phyloP scores from a whole-genome alignment of 805 yeast species.

The Lachancea dasiensis region DNA sequence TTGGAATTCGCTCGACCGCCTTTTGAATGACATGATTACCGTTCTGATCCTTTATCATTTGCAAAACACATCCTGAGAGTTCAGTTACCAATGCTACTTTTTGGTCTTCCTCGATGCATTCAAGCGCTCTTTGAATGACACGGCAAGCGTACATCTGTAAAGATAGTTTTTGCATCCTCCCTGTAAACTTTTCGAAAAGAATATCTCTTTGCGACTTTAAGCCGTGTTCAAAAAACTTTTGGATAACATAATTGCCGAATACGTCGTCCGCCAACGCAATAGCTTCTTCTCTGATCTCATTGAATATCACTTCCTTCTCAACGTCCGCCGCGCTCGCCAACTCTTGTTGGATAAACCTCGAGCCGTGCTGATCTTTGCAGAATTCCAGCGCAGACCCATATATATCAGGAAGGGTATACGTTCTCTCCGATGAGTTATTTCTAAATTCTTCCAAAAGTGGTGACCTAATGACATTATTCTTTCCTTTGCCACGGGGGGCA shows the following conservation, averaged over 20 bases:
- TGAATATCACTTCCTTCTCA: constrained; percentile 76
- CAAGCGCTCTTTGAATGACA: constrained; percentile 91
- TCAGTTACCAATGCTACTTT: constrained; percentile 68
- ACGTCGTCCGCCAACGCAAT: constrained; percentile 89
- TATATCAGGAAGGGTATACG: constrained; percentile 61
- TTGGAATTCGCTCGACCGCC: constrained; percentile 81
- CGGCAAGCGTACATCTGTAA: constrained; percentile 98
- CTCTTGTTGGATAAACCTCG: constrained; percentile 91
- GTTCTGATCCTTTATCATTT: constrained; percentile 88
- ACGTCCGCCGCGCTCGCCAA: constrained; percentile 56
- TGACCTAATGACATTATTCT: constrained; percentile 49
- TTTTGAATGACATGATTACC: constrained; percentile 98
- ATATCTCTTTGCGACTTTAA: constrained; percentile 59
- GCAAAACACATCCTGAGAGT: constrained; percentile 52
- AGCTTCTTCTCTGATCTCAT: constrained; percentile 70
- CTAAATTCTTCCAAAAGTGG: constrained; percentile 84
- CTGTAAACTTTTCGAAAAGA: constrained; percentile 50
- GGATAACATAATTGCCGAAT: constrained; percentile 95
- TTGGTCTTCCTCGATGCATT: constrained; percentile 55
- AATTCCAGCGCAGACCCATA: constrained; percentile 87
- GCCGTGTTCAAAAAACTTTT: constrained; percentile 86
- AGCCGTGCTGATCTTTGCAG: constrained; percentile 94
- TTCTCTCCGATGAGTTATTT: constrained; percentile 48
- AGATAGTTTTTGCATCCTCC: constrained; percentile 68
- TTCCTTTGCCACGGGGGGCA: constrained; percentile 6